Conservation (phyloP, 371 early-diverging fungal genomes). For the Capillidium rhysosporum region DNA sequence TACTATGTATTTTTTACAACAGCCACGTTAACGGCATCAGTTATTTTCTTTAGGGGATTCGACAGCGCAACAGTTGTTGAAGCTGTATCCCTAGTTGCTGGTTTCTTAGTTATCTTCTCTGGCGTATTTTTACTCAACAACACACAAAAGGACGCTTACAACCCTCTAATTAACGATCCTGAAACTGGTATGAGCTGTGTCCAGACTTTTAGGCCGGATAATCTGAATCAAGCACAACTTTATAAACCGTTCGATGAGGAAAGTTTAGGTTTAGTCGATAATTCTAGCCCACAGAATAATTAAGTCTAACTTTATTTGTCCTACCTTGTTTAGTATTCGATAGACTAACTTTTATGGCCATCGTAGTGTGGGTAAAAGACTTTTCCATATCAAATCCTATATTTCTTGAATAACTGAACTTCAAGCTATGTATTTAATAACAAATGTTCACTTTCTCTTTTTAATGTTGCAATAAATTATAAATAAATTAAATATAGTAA, state of each 20-base stretch:
- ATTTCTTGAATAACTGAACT: too few relatives aligned
- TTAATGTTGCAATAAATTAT: too few relatives aligned
- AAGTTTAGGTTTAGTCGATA: background rate
- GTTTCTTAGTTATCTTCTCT: constrained; percentile 76
- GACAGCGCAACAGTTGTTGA: constrained; percentile 48
- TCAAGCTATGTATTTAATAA: too few relatives aligned
- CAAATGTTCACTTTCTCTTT: too few relatives aligned
- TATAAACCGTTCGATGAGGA: background rate
- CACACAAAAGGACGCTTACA: background rate
- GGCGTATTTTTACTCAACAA: constrained; percentile 67
- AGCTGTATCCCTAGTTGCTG: constrained; percentile 60
- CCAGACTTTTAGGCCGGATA: background rate
- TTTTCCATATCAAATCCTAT: too few relatives aligned
- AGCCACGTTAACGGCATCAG: constrained; percentile 71
- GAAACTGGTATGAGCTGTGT: background rate
- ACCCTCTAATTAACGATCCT: background rate
- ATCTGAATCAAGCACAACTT: background rate
- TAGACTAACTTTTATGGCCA: too few relatives aligned
- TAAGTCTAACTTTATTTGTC: too few relatives aligned
- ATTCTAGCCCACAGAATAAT: too few relatives aligned
- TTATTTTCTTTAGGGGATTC: constrained; percentile 72
- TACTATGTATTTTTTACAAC: constrained; percentile 89
- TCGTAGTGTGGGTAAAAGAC: too few relatives aligned
- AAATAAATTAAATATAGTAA: too few relatives aligned
- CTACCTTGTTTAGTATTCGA: too few relatives aligned